Evolutionary conservation across 306 rosid genomes (phyloP).

Genomic region (Cercis canadensis): DNA sequence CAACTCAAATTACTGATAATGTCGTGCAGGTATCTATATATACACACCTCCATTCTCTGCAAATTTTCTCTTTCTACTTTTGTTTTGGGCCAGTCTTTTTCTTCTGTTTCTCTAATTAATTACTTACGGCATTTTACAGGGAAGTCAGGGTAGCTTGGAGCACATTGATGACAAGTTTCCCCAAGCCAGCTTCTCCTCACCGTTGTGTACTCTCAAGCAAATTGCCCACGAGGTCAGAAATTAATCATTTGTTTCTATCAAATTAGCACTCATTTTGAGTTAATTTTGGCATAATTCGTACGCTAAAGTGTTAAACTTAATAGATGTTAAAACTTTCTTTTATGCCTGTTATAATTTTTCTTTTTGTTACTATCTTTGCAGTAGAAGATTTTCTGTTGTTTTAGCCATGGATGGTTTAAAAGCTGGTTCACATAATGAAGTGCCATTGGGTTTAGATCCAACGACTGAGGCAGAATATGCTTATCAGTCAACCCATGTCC

Average conservation of each 20-base stretch:
- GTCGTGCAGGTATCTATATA: slow-evolving; percentile 48
- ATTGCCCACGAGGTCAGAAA: slow-evolving; percentile 50
- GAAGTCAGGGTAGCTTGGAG: slow-evolving; percentile 42
- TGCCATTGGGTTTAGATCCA: slow-evolving; percentile 57
- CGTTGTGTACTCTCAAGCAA: slow-evolving; percentile 51
- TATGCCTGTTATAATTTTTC: too few species aligned
- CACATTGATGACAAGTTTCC: slow-evolving; percentile 48
- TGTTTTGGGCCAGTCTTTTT: neutral
- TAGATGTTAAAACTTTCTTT: too few species aligned
- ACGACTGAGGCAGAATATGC: slow-evolving; percentile 65
- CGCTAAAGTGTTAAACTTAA: too few species aligned
- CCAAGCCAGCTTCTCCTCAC: slow-evolving; percentile 42
- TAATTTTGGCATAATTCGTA: too few species aligned
- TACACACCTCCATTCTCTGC: neutral
- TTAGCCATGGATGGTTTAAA: slow-evolving; percentile 53
- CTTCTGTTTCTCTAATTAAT: neutral
- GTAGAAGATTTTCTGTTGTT: slow-evolving; percentile 42
- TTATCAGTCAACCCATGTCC: slow-evolving; percentile 60
- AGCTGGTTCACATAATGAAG: slow-evolving; percentile 38
- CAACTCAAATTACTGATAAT: slow-evolving; percentile 55
- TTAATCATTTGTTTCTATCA: neutral
- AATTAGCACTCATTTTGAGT: too few species aligned
- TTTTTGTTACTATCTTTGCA: slow-evolving; percentile 7
- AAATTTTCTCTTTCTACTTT: neutral
- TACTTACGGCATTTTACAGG: slow-evolving; percentile 37